Conservation (phyloP, 768 basidiomycete species). For the Mycena epipterygia region DNA sequence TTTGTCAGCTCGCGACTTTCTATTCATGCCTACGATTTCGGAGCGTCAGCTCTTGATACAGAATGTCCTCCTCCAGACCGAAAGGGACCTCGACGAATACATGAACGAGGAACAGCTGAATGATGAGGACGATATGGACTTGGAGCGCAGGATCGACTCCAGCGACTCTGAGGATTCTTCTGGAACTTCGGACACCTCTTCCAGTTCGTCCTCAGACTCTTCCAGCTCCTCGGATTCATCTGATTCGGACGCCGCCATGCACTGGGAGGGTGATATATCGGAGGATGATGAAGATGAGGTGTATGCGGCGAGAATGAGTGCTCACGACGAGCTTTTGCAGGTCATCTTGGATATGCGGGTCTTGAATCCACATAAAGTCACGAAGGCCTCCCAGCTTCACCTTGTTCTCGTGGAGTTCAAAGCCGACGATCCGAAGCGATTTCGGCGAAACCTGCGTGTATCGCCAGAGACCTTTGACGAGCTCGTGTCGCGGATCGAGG, state of each 20-base stretch:
- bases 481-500: slow-evolving; percentile 35
- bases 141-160: background rate
- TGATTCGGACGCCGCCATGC: background rate
- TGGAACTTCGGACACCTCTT: background rate
- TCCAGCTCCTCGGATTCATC: slow-evolving; percentile 5
- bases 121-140: background rate
- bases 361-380: slow-evolving; percentile 32
- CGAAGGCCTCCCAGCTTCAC: slow-evolving; percentile 37
- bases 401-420: slow-evolving; percentile 43
- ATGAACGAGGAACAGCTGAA: background rate
- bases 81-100: background rate
- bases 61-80: background rate
- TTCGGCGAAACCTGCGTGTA: background rate
- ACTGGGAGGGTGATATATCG: background rate
- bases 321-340: slow-evolving; percentile 28
- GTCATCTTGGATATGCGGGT: slow-evolving; percentile 21
- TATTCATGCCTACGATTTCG: slow-evolving; percentile 11
- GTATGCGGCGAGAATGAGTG: background rate
- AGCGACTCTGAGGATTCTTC: background rate
- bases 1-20: background rate
- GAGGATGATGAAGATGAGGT: slow-evolving; percentile 20
- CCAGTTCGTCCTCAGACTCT: background rate
- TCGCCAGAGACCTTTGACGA: slow-evolving; percentile 39
- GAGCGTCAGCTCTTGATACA: slow-evolving; percentile 8
- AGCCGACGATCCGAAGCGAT: slow-evolving; percentile 25